These are phyloP conservation scores for Sanghuangporus sanghuang DNA, from an alignment of 1,284 basidiomycete species.

Conservation along the genomic window DNA sequence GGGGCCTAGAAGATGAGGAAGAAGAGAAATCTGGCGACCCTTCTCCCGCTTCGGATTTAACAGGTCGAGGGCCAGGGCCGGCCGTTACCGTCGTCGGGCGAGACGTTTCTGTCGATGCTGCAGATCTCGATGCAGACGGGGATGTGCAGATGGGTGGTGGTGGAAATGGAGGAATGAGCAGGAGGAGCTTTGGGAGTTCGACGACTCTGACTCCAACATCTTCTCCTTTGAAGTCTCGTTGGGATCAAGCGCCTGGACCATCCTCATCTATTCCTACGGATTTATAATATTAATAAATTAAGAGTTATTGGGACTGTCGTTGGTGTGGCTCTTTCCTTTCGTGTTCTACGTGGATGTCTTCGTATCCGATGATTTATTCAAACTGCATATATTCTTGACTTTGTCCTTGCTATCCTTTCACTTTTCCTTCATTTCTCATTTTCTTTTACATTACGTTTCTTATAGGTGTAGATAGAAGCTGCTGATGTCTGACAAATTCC, in stretches of 20 bases:
- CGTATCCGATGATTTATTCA: too few species aligned
- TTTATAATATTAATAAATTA: neutral
- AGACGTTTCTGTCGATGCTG: constrained; percentile 25
- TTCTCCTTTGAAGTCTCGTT: neutral
- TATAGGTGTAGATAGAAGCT: too few species aligned
- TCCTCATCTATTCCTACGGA: neutral
- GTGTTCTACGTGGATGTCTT: too few species aligned
- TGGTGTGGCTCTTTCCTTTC: too few species aligned
- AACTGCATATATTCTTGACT: too few species aligned
- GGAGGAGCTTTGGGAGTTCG: neutral
- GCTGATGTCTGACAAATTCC: too few species aligned
- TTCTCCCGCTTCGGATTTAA: constrained; percentile 14
- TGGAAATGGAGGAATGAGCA: neutral
- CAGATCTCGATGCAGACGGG: constrained; percentile 22
- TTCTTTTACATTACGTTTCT: too few species aligned
- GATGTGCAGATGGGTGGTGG: constrained; percentile 1
- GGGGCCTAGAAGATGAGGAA: constrained; percentile 21
- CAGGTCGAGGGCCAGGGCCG: constrained; percentile 23
- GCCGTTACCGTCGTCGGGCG: constrained; percentile 21
- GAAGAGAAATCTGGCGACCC: constrained; percentile 23
- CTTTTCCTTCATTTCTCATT: too few species aligned
- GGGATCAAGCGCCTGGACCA: neutral
- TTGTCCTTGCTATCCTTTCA: too few species aligned
- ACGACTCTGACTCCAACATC: neutral
- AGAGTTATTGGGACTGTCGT: too few species aligned